Base-by-base conservation (phyloP, 1,139 yeast species). In the Blastobotrys elegans region DNA sequence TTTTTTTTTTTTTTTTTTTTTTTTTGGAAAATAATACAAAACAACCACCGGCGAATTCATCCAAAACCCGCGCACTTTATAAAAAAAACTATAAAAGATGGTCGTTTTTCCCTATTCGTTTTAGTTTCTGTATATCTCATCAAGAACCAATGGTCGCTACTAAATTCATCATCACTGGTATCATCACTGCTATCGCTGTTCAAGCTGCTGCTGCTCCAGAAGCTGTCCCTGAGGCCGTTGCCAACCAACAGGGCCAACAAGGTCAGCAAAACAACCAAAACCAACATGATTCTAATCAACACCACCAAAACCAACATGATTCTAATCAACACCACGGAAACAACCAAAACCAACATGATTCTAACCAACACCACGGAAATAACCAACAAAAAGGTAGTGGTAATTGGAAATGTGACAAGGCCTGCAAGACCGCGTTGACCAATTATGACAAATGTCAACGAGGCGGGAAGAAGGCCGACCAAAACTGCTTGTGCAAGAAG, bases 401-500 rank as follows among this genome's bases (percentile, higher is more conserved):
- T 8, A 33, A 41, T 24, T 20, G 44, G 31, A 38, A 41, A 33
- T 41, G 38, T 31, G n/a, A 27, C 21, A 32, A 31, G 31, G 16
- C 30, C 13, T 41, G 44, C 31, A 31, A 31, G n/a, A 6, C 31
- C 16, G 44, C 44, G 17, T 24, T 24, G 30, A 41, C 44, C 14
- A 31, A 29, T 10, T 41, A 40, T 27, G 26, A 40, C 30, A 40
- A 40, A 30, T 40, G 44, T 30, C 27, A 20, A 27, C 16, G 27
- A 18, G 26, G 17, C 14, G 14, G 27, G 2, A 11, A 18, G n/a
- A 40, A 30, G 26, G 31, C 44, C 30, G 29, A 40, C 37, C 44
- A 40, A 21, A 40, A 40, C 37, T 40, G 44, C 37, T 30, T 40
- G 37, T 40, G 44, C 18, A 31, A 30, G 30, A 18, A 20, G 10